Base-by-base conservation (phyloP, 2,329 filamentous ascomycete species). In the Colletotrichum somersetense region DNA sequence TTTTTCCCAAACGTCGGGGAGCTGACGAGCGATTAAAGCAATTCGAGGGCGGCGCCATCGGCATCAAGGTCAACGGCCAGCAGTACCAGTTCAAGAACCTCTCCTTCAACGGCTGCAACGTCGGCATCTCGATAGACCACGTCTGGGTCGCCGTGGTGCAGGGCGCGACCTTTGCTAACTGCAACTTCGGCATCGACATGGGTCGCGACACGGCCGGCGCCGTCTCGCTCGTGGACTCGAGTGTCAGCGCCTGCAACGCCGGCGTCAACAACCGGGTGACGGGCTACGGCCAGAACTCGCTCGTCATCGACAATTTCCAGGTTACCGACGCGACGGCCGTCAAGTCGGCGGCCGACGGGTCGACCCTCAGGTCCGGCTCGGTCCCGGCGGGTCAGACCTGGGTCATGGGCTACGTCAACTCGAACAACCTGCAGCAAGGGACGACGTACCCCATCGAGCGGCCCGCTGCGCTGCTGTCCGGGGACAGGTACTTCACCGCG, bases 21-120 rank as follows among this genome's bases (percentile, higher is more conserved):
- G 16, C 42, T 61, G 42, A 68, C 64, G 10, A 5, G 10, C 11
- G 12, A 10, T 35, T 58, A 78, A 30, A 30, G 74, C 74, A 74
- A 14, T 79, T 81, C 74, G 76, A 76, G n/a, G 80, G 77, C 42
- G 80, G 80, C 14, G 74, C 74, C 26, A 74, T 80, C 23, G 81
- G 79, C 5, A 75, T 81, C 35, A 71, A 74, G 40, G 73, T 80
- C 33, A 76, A 74, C 2, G 79, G 78, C 65, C 79, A 82, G 75
- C 80, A 81, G 73, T 81, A 80, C 59, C 75, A 79, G 26, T 77
- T 82, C 66, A 82, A 81, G 69, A 75, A 74, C 56, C 68, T 80
- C 26, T 74, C 62, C 7, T 81, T 81, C 68, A 78, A 77, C 61
- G 77, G 77, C 59, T 79, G 74, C 52, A 75, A 74, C 18, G 76